A percentile compares a stretch with the other conserved stretches of the same genome.
Conservation (phyloP, 441 rosid genomes). For the Iberis amara region DNA sequence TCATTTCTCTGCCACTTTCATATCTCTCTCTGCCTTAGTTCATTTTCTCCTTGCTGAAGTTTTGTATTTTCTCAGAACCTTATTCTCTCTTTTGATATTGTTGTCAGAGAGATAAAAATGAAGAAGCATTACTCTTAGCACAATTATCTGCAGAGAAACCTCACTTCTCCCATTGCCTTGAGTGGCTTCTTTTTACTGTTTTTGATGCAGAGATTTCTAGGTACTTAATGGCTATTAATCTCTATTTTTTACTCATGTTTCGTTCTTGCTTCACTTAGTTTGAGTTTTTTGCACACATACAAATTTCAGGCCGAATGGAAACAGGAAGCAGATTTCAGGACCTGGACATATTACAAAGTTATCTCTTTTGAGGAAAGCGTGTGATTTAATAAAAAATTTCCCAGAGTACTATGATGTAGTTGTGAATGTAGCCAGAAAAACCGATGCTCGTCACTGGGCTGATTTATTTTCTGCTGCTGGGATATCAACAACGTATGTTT, state of each 20-base stretch:
- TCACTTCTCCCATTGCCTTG: slow-evolving; percentile 93
- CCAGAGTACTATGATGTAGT: slow-evolving; percentile 93
- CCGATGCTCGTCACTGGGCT: slow-evolving; percentile 98
- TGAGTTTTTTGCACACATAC: slow-evolving; percentile 6
- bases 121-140: slow-evolving; percentile 89
- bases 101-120: slow-evolving; percentile 78
- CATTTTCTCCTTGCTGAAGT: not conserved
- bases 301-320: slow-evolving; percentile 53
- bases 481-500: slow-evolving; percentile 87
- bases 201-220: slow-evolving; percentile 95
- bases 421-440: slow-evolving; percentile 97
- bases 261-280: slow-evolving; percentile 2
- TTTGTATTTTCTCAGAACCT: not conserved
- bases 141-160: slow-evolving; percentile 93
- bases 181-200: slow-evolving; percentile 97
- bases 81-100: slow-evolving; percentile 11
- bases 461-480: slow-evolving; percentile 95
- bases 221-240: slow-evolving; percentile 35
- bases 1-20: slow-evolving; percentile 17
- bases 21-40: slow-evolving; percentile 6
- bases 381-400: slow-evolving; percentile 81
- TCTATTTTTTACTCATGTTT: not conserved
- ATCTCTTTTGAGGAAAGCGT: slow-evolving; percentile 86
- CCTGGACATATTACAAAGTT: slow-evolving; percentile 34
- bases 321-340: slow-evolving; percentile 50